Percentiles rank a stretch among this genome's conserved stretches.
phyloP scores from a whole-genome alignment of 2,329 filamentous ascomycete genomes.

The Dothistroma septosporum region DNA sequence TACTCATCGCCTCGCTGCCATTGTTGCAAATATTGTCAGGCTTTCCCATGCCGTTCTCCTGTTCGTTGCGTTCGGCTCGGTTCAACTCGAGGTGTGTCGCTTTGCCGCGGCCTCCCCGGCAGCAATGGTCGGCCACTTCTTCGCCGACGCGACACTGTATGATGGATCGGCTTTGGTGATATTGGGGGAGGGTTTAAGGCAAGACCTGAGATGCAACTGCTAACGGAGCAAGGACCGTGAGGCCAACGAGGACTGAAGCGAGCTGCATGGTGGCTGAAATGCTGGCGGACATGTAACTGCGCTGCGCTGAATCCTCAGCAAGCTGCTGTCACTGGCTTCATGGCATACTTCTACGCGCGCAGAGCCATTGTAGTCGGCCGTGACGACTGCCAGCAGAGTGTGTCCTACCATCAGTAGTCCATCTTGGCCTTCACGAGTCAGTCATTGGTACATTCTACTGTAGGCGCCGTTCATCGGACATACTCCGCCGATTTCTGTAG shows the following conservation, averaged over 20 bases:
- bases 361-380: too few relatives aligned
- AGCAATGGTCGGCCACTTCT: neutral
- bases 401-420: too few relatives aligned
- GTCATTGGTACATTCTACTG: too few relatives aligned
- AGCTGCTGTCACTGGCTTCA: too few relatives aligned
- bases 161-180: neutral
- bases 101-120: neutral
- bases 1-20: neutral
- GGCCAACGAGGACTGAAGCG: neutral
- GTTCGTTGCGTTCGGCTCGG: neutral
- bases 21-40: neutral
- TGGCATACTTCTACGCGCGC: too few relatives aligned
- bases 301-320: too few relatives aligned
- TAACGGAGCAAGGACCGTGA: neutral
- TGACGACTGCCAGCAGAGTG: too few relatives aligned
- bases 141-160: neutral
- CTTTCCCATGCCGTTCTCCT: neutral
- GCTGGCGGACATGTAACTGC: too few relatives aligned
- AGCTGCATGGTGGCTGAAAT: too few relatives aligned
- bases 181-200: neutral
- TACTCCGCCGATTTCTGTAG: too few relatives aligned
- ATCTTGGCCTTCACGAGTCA: too few relatives aligned
- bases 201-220: neutral
- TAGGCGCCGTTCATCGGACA: too few relatives aligned
- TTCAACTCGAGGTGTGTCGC: neutral